Percentiles rank a stretch among this genome's conserved stretches.
Evolutionary conservation across 2,329 filamentous ascomycete genomes (phyloP).

Genomic region (Colletotrichum sp.): DNA sequence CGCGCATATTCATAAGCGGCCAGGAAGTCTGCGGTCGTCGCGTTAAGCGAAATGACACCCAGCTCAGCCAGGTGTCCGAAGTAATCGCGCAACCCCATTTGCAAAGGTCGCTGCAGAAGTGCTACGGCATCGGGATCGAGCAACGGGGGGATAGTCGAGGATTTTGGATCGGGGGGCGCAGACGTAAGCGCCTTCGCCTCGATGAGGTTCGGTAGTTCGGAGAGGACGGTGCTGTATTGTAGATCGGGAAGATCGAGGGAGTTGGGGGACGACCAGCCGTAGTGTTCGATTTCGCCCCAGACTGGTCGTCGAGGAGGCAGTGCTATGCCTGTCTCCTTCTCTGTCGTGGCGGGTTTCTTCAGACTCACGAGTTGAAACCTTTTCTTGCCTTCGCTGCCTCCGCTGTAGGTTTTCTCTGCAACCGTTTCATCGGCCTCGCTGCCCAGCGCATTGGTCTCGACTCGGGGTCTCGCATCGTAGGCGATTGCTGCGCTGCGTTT

Average conservation of each 20-base stretch:
- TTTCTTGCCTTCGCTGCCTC: slow-evolving; percentile 18
- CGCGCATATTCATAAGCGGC: slow-evolving; percentile 81
- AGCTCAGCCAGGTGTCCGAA: slow-evolving; percentile 72
- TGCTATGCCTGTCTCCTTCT: slow-evolving; percentile 45
- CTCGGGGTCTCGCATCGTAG: slow-evolving; percentile 75
- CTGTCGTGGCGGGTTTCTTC: slow-evolving; percentile 40
- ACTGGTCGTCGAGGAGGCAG: slow-evolving; percentile 57
- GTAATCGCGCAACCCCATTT: slow-evolving; percentile 82
- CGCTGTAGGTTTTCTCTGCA: slow-evolving; percentile 22
- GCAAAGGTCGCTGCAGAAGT: slow-evolving; percentile 71
- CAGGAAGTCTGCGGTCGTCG: slow-evolving; percentile 68
- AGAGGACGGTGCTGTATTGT: slow-evolving; percentile 82
- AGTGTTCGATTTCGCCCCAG: slow-evolving; percentile 87
- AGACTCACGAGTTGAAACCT: slow-evolving; percentile 27
- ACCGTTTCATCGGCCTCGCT: slow-evolving; percentile 11
- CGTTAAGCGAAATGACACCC: slow-evolving; percentile 58
- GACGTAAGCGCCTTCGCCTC: slow-evolving; percentile 93
- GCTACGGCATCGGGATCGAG: slow-evolving; percentile 73
- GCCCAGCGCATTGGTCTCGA: slow-evolving; percentile 36
- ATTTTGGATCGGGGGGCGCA: slow-evolving; percentile 61
- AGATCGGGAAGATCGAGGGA: slow-evolving; percentile 77
- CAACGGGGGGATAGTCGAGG: slow-evolving; percentile 41
- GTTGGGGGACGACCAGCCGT: slow-evolving; percentile 85
- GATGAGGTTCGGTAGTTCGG: slow-evolving; percentile 86
- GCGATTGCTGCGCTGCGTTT: slow-evolving; percentile 81